phyloP scores from a whole-genome alignment of 164 flowering plant genomes.

The Kalanchoe fedtschenkoi region DNA sequence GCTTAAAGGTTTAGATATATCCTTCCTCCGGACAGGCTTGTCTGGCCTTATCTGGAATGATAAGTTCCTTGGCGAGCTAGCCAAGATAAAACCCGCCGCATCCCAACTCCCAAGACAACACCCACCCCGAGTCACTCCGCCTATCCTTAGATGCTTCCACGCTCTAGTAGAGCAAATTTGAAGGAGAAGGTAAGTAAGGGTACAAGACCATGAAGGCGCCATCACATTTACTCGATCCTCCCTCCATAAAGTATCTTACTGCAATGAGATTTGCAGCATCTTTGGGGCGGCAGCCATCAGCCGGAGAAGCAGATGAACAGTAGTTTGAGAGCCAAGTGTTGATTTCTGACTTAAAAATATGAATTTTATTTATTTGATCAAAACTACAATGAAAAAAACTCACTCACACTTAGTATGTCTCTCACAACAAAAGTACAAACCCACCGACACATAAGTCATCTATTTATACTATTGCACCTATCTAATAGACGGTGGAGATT shows the following conservation, averaged over 20 bases:
- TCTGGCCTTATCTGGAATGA: slow-evolving; percentile 87
- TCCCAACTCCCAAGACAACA: slow-evolving; percentile 1
- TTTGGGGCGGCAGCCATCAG: background rate
- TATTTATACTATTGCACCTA: too few species aligned
- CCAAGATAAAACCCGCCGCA: slow-evolving; percentile 13
- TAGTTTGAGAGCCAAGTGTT: too few species aligned
- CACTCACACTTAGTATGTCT: too few species aligned
- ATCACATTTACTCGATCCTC: background rate
- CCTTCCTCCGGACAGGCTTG: slow-evolving; percentile 79
- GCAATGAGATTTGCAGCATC: background rate
- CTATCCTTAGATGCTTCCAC: background rate
- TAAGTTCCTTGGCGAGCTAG: slow-evolving; percentile 32
- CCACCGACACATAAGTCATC: too few species aligned
- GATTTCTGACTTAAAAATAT: too few species aligned
- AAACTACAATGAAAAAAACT: too few species aligned
- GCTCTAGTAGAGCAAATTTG: too few species aligned
- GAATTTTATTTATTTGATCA: too few species aligned
- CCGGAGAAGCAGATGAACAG: background rate
- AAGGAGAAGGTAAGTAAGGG: background rate
- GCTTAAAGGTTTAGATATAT: slow-evolving; percentile 52
- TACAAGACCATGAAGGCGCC: background rate
- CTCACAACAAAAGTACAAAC: too few species aligned
- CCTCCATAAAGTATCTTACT: background rate
- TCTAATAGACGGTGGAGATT: too few species aligned
- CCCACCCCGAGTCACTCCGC: too few species aligned